Conservation (phyloP, 768 basidiomycete genomes). For the Lactarius pseudohatsudake region DNA sequence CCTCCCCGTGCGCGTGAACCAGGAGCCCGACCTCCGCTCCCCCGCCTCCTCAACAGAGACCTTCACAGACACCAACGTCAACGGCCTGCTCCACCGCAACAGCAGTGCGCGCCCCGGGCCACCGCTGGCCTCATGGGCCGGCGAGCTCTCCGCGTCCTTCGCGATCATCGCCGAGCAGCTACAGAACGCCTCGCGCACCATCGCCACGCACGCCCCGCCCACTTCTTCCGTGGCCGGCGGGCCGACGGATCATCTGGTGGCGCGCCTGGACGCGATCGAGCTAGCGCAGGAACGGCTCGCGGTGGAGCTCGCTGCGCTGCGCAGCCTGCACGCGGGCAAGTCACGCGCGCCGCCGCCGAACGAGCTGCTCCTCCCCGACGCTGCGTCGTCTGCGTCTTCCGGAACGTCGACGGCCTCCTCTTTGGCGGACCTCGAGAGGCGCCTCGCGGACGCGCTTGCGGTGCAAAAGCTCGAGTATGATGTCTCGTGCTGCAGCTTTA, state of each 20-base stretch:
- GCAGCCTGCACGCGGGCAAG: conserved; percentile 14
- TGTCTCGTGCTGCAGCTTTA: too few relatives aligned
- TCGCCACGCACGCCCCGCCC: conserved; percentile 35
- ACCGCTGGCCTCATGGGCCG: conserved; percentile 1
- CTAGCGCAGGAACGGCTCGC: conserved; percentile 36
- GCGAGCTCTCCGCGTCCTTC: conserved; percentile 39
- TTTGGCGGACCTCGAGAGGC: conserved; percentile 40
- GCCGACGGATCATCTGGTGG: too few relatives aligned
- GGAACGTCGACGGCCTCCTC: conserved; percentile 11
- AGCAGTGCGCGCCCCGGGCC: too few relatives aligned
- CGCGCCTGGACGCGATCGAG: conserved; percentile 38
- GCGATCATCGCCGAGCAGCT: conserved; percentile 44
- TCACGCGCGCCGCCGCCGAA: neutral
- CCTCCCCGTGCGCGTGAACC: neutral
- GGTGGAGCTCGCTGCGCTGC: conserved; percentile 37
- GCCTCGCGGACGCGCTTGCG: conserved; percentile 37
- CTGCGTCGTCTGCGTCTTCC: too few relatives aligned
- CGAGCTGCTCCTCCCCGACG: neutral
- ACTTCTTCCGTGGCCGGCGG: neutral
- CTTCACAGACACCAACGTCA: neutral
- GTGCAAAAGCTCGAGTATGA: conserved; percentile 38
- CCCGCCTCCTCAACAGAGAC: conserved; percentile 17
- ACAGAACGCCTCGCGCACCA: conserved; percentile 41
- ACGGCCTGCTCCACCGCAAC: neutral
- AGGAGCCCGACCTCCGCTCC: neutral